Evolutionary conservation across 208 protist genomes (phyloP), one percentile per base, ranked within the genome.

Genomic region (Leishmania amazonensis): DNA sequence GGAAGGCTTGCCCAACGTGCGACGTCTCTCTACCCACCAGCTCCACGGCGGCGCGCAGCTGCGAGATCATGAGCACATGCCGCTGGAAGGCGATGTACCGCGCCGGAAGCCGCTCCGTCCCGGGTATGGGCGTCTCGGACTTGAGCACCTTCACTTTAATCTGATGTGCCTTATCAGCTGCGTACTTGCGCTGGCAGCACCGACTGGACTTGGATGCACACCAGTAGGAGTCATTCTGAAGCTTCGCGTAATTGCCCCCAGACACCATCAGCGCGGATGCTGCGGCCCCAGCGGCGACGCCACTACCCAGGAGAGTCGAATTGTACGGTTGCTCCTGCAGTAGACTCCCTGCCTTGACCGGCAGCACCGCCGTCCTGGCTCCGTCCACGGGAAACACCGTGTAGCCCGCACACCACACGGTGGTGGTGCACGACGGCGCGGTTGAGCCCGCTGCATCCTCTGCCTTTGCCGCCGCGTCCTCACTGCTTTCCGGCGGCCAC

Each of bases 351-450:
- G 51, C 49, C 28, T 76, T 51, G n/a, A 91, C 71, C 8, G 90
- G 80, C 35, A 90, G 68, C 17, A 85, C 87, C 2, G 75, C 83
- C 7, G 85, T 88, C 70, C 80, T 81, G n/a, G 88, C 77, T 38
- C 75, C 70, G 38, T 58, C 70, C 38, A 89, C 70, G 58, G 72
- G 40, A 19, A 92, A 79, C 1, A 93, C 81, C 7, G 77, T 86
- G 83, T 96, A 94, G n/a, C 94, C 94, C 17, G 85, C 89, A 73
- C 92, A 95, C 88, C 88, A 96, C 19, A 93, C 88, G 4, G 85
- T 90, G 7, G n/a, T 58, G 62, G 31, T 76, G 28, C 6, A 45
- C 17, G 31, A 9, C 51, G 79, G 76, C 28, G 72, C 86, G 2
- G 53, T 65, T 17, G 51, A 47, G 15, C 68, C 67, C 68, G 76